A percentile compares a stretch with the other conserved stretches of the same genome.
Conservation (phyloP, 1,139 yeast genomes). For the Geotrichum histeridarum region DNA sequence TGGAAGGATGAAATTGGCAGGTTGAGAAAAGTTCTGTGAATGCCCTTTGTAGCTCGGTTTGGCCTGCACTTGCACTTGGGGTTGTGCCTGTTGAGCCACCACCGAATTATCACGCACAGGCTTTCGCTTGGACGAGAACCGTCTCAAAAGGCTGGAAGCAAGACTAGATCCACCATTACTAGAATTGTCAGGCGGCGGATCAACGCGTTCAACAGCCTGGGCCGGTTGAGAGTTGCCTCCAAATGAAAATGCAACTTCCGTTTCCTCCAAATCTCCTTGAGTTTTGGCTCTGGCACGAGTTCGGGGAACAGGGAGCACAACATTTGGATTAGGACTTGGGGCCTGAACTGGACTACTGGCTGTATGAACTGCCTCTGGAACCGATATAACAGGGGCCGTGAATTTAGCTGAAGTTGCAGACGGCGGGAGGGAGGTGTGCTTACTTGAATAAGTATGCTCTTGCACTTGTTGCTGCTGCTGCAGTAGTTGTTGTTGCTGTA, state of each 20-base stretch:
- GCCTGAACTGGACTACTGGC: constrained; percentile 1
- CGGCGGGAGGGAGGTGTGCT: constrained; percentile 1
- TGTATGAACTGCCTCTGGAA: constrained; percentile 21
- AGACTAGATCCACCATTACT: constrained; percentile 21
- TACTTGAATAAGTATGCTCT: neutral
- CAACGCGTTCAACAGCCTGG: constrained; percentile 5
- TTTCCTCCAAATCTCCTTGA: constrained; percentile 27
- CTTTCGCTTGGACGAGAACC: constrained; percentile 30
- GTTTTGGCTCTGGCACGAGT: constrained; percentile 28
- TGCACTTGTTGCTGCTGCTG: constrained; percentile 6
- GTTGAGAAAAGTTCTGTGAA: constrained; percentile 11
- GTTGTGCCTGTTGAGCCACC: constrained; percentile 5
- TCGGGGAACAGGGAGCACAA: constrained; percentile 20
- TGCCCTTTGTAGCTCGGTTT: neutral
- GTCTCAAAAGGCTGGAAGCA: constrained; percentile 30
- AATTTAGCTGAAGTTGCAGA: constrained; percentile 9
- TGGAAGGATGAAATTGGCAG: constrained; percentile 5
- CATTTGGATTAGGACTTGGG: constrained; percentile 6
- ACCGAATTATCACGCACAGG: constrained; percentile 20
- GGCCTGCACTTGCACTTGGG: neutral
- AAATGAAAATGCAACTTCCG: constrained; percentile 17
- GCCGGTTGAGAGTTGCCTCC: constrained; percentile 13
- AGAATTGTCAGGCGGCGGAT: neutral
- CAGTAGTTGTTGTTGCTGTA: constrained; percentile 15
- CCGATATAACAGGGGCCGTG: constrained; percentile 17